These are phyloP conservation scores for Fomitopsis pulvina DNA, from an alignment of 768 basidiomycete genomes.

Conservation along the genomic window DNA sequence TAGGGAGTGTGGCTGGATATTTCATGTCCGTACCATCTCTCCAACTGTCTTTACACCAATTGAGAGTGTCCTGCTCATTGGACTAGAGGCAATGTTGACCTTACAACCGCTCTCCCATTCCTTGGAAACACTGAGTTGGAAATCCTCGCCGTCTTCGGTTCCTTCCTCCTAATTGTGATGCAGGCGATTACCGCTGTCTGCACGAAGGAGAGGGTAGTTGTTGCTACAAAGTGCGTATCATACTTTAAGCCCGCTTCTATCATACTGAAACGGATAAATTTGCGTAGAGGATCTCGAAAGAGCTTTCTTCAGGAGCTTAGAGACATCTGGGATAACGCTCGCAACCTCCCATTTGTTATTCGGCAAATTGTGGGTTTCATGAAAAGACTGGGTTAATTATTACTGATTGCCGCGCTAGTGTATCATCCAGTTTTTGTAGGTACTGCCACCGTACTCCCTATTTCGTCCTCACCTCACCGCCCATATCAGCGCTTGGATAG, in stretches of 20 bases:
- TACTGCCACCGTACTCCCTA: constrained; percentile 1
- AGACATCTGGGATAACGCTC: constrained; percentile 67
- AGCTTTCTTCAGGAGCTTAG: constrained; percentile 40
- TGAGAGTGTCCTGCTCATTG: not conserved
- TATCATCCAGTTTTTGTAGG: constrained; percentile 76
- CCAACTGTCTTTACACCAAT: not conserved
- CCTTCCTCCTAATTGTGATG: constrained; percentile 54
- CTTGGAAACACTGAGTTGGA: constrained; percentile 77
- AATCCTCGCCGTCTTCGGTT: constrained; percentile 72
- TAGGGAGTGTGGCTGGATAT: constrained; percentile 84
- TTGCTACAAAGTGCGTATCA: constrained; percentile 31
- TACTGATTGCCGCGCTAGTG: constrained; percentile 38
- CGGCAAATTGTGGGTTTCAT: constrained; percentile 64
- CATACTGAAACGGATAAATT: not conserved
- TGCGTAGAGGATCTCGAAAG: constrained; percentile 23
- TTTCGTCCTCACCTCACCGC: not conserved
- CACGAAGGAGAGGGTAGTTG: constrained; percentile 71
- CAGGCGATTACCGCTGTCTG: constrained; percentile 56
- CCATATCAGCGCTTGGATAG: constrained; percentile 69
- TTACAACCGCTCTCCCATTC: constrained; percentile 63
- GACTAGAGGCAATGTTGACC: constrained; percentile 73
- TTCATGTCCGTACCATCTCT: constrained; percentile 57
- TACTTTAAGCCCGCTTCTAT: not conserved
- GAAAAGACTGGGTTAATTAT: not conserved
- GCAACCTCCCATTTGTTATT: constrained; percentile 66